phyloP scores from a whole-genome alignment of 345 rosid species.

The Arabidopsis thaliana region DNA sequence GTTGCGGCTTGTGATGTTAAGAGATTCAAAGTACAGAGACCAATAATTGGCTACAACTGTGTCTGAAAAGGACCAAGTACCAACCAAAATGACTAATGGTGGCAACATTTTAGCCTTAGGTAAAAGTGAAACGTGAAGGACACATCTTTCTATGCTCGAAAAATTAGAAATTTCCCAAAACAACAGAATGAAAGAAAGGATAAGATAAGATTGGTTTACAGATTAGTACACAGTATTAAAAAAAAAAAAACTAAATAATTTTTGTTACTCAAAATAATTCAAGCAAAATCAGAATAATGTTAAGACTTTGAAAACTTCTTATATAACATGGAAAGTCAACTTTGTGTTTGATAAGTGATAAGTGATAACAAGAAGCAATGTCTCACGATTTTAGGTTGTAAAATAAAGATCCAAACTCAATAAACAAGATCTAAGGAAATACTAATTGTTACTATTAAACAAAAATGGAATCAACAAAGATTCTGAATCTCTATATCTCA shows the following conservation, averaged over 20 bases:
- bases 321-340: slow-evolving; percentile 34
- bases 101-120: slow-evolving; percentile 35
- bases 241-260: not conserved
- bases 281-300: slow-evolving; percentile 7
- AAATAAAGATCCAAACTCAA: slow-evolving; percentile 33
- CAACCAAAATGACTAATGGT: slow-evolving; percentile 33
- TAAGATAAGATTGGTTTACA: slow-evolving; percentile 38
- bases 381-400: not conserved
- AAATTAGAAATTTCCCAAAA: not conserved
- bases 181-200: slow-evolving; percentile 15
- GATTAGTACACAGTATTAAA: not conserved
- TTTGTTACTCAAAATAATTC: not conserved
- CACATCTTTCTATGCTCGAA: slow-evolving; percentile 22
- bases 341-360: not conserved
- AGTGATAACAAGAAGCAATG: slow-evolving; percentile 21
- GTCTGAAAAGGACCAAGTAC: slow-evolving; percentile 38
- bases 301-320: not conserved
- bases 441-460: not conserved
- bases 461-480: slow-evolving; percentile 31
- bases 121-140: slow-evolving; percentile 38
- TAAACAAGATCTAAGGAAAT: slow-evolving; percentile 26
- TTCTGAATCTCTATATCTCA: not conserved
- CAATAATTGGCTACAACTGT: slow-evolving; percentile 41
- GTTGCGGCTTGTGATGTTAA: slow-evolving; percentile 7
- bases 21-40: slow-evolving; percentile 34